Evolutionary conservation across 2,329 filamentous ascomycete species (phyloP), one percentile per base, ranked within the genome.

Genomic region (Trichoderma atrobrunneum): DNA sequence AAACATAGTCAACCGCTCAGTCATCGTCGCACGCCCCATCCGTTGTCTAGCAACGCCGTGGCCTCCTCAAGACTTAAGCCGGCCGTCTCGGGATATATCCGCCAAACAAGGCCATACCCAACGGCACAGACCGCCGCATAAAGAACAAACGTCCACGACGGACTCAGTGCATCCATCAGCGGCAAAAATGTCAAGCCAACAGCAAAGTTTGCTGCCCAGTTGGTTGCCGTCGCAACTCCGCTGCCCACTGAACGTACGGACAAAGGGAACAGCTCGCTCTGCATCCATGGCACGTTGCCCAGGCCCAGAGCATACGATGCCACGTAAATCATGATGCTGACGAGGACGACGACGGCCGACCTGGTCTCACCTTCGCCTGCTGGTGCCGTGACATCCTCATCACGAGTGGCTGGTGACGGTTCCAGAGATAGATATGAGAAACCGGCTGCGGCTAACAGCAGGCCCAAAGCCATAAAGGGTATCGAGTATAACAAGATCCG

Each of bases 201-300:
- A 21, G 96, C 80, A 73, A 97, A 96, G 79, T 98, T 98, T 28
- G 92, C 90, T 5, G 87, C 88, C 95, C 95, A 98, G 78, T 89
- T 98, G 7, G 93, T 97, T 6, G 91, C 91, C 8, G 95, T 95
- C 2, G 92, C 88, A 6, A 93, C 80, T 0, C 90, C 90, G 72
- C 91, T 93, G 32, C 93, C 93, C 1, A 93, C 81, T 5, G 91
- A 90, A 63, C 93, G 89, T 60, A 94, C 92, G 34, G 87, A 86
- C 62, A 95, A 85, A 1, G 94, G 92, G 78, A 98, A 98, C 36
- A 97, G 87, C 83, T 98, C 95, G 76, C 91, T 93, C 83, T 97
- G 95, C 87, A 97, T 95, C 95, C 95, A 98, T 0, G 95, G 95
- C 3, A 98, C 94, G 77, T 94, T 97, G 10, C 95, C 95, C 2